Conservation (phyloP, 2,329 filamentous ascomycete genomes). For the Trichoderma lentiforme region DNA sequence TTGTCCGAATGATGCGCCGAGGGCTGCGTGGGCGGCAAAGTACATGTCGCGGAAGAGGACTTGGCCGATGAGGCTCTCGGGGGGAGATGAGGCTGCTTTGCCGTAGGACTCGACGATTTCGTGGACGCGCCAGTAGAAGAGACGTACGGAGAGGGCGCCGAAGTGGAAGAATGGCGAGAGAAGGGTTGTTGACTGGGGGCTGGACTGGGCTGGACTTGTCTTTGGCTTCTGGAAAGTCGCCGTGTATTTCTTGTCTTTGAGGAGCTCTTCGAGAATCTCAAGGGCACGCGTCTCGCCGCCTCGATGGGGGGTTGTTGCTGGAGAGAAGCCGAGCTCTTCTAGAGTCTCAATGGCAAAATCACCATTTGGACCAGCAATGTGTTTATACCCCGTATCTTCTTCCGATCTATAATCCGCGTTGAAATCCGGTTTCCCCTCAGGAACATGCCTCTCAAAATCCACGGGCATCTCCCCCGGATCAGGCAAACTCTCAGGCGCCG, state of each 20-base stretch:
- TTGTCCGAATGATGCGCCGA: conserved; percentile 63
- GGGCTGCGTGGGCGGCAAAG: conserved; percentile 68
- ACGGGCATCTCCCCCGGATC: conserved; percentile 62
- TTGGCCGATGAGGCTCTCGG: conserved; percentile 69
- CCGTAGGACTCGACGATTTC: conserved; percentile 58
- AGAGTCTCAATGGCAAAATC: conserved; percentile 71
- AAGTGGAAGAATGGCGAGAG: conserved; percentile 74
- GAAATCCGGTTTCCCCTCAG: conserved; percentile 53
- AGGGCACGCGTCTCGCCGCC: conserved; percentile 70
- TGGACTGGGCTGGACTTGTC: conserved; percentile 70
- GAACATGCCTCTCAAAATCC: conserved; percentile 54
- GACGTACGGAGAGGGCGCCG: conserved; percentile 64
- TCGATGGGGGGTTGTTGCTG: conserved; percentile 62
- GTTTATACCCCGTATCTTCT: conserved; percentile 55
- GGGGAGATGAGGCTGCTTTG: conserved; percentile 56
- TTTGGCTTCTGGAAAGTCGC: conserved; percentile 74
- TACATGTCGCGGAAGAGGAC: conserved; percentile 81
- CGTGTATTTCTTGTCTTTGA: conserved; percentile 62
- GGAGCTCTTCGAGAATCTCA: conserved; percentile 53
- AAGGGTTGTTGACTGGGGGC: conserved; percentile 69
- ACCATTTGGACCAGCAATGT: conserved; percentile 62
- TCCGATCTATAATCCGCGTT: conserved; percentile 55
- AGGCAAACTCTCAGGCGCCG: conserved; percentile 57
- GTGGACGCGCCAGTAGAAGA: conserved; percentile 70
- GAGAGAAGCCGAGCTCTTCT: conserved; percentile 64